Evolutionary conservation across 495 filamentous ascomycete species (phyloP), one percentile per base, ranked within the genome.

Genomic region (Daldinia caldariorum): DNA sequence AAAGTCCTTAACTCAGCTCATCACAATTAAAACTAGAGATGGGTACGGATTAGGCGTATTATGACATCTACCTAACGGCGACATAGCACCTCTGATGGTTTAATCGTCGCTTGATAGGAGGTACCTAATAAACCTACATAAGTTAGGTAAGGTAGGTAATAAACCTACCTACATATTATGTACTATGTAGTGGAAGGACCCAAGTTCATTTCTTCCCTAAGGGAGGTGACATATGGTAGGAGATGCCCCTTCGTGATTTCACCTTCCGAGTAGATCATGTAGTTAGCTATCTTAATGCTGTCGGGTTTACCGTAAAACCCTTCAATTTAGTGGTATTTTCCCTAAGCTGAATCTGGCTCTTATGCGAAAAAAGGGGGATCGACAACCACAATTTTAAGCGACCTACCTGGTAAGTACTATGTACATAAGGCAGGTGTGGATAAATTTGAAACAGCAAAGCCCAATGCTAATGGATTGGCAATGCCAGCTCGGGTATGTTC

Each of bases 1-100:
- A 34, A 20, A 34, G 56, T 60, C 60, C 41, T 22, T 58, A 20
- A 26, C 56, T 62, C 22, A 65, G 67, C 62, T 54, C 50, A 70
- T 70, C 67, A 32, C 58, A 70, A 70, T 70, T 66, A 61, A 61
- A 70, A 26, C 34, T 56, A 18, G 14, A n/a, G 26, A 70, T 34
- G 35, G 53, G 22, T 29, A 64, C 20, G 26, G 26, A 26, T 26
- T 26, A 16, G 29, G 16, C 41, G 31, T 43, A 64, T 32, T 10
- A 38, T 43, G 13, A 47, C 50, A 18, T 56, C 38, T 18, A 34
- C n/a, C 8, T n/a, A 53, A 14, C 26, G 12, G 14, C 10, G 12
- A 31, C 10, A 51, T 6, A 18, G 39, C 22, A 45, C 41, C 16
- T 47, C 43, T 4, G 2, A 20, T 22, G 20, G n/a, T 47, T 22